Conservation (phyloP, 2,329 filamentous ascomycete species). For the Aspergillus jensenii region DNA sequence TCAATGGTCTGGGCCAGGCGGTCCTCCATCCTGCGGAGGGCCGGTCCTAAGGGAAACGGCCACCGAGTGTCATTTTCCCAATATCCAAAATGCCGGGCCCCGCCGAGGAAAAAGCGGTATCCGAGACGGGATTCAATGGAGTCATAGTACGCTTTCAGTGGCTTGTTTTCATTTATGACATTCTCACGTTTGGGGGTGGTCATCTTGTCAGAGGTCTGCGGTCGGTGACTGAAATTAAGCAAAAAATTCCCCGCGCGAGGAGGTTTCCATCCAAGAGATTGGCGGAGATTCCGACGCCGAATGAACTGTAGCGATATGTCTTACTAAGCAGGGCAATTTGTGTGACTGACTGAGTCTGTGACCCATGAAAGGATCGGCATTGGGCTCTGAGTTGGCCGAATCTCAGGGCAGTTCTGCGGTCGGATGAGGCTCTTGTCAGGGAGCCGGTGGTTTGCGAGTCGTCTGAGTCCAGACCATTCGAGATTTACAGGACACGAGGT, state of each 20-base stretch:
- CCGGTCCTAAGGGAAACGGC: constrained; percentile 48
- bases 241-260: neutral
- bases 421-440: neutral
- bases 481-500: neutral
- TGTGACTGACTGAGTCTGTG: neutral
- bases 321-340: neutral
- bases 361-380: neutral
- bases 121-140: constrained; percentile 43
- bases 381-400: neutral
- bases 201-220: neutral
- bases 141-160: constrained; percentile 40
- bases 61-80: constrained; percentile 48
- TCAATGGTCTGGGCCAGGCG: constrained; percentile 44
- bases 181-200: neutral
- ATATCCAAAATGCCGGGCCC: constrained; percentile 53
- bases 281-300: neutral
- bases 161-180: neutral
- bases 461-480: neutral
- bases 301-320: neutral
- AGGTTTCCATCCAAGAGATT: neutral
- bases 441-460: neutral
- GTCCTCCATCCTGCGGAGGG: constrained; percentile 53
- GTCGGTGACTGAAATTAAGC: neutral
- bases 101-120: constrained; percentile 43
- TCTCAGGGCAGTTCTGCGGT: neutral